Evolutionary conservation across 1,284 basidiomycete species (phyloP).

Genomic region (Malassezia vespertilionis): DNA sequence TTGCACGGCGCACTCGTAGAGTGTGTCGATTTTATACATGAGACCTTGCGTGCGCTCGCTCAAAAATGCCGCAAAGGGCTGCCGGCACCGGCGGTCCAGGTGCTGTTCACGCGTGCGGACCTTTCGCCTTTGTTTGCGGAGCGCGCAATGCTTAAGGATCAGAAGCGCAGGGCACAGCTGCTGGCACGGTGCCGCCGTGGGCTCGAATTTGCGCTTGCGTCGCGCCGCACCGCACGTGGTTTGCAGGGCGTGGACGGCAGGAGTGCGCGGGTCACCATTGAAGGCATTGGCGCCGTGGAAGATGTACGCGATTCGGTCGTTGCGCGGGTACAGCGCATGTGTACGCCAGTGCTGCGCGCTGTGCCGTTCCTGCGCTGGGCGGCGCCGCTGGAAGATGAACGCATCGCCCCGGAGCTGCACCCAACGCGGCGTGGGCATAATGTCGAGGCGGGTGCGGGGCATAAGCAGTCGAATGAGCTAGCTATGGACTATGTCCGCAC

Average conservation of each 20-base stretch:
- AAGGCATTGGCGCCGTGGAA: conserved; percentile 30
- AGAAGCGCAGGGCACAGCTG: conserved; percentile 31
- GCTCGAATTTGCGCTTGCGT: conserved; percentile 29
- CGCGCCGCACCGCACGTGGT: conserved; percentile 30
- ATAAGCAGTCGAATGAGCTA: conserved; percentile 28
- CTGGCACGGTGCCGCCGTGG: conserved; percentile 34
- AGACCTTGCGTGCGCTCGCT: conserved; percentile 28
- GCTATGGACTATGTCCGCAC: conserved; percentile 35
- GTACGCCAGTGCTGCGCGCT: neutral
- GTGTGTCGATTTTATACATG: conserved; percentile 23
- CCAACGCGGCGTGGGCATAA: conserved; percentile 17
- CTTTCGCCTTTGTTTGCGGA: conserved; percentile 35
- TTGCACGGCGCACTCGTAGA: conserved; percentile 14
- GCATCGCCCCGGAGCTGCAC: conserved; percentile 19
- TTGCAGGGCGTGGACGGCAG: conserved; percentile 18
- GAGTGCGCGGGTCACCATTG: conserved; percentile 28
- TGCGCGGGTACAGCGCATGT: neutral
- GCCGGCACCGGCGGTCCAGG: conserved; percentile 26
- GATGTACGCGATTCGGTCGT: neutral
- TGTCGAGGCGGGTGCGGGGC: conserved; percentile 18
- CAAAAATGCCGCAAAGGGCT: conserved; percentile 5
- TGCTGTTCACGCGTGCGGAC: conserved; percentile 41
- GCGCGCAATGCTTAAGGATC: conserved; percentile 20
- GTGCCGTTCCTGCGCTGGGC: conserved; percentile 1
- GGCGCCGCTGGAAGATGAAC: conserved; percentile 11